Evolutionary conservation across 305 asterid genomes (phyloP).

Genomic region (Fraxinus velutina): DNA sequence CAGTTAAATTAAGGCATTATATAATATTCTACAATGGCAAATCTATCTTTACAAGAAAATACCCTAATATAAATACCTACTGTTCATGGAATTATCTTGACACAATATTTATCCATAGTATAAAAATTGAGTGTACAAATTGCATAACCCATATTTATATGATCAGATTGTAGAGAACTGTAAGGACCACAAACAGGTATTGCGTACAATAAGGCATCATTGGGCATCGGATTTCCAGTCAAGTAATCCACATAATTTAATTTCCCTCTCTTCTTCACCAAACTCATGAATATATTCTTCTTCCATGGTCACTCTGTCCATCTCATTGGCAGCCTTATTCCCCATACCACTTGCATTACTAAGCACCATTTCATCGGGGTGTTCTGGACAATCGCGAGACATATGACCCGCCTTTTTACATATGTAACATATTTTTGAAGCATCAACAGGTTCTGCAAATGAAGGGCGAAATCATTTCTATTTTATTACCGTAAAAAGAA

Average conservation of each 20-base stretch:
- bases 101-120: slow-evolving; percentile 69
- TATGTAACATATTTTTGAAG: slow-evolving; percentile 73
- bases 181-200: slow-evolving; percentile 93
- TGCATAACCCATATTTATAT: too few relatives aligned
- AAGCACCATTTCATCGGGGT: slow-evolving; percentile 39
- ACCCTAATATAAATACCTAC: slow-evolving; percentile 36
- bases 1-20: too few relatives aligned
- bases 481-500: background rate
- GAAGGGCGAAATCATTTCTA: slow-evolving; percentile 6
- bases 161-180: slow-evolving; percentile 51
- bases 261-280: slow-evolving; percentile 89
- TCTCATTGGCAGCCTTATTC: slow-evolving; percentile 29
- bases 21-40: background rate
- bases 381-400: slow-evolving; percentile 82
- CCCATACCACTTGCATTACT: slow-evolving; percentile 34
- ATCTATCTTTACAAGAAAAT: background rate
- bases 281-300: slow-evolving; percentile 92
- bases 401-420: slow-evolving; percentile 83
- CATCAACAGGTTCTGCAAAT: slow-evolving; percentile 53
- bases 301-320: slow-evolving; percentile 76
- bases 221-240: slow-evolving; percentile 77
- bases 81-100: slow-evolving; percentile 86
- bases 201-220: slow-evolving; percentile 73
- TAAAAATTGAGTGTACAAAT: too few relatives aligned
- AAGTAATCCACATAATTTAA: slow-evolving; percentile 79